These are phyloP conservation scores for Uronychia setigera DNA, from an alignment of 73 alveolate genomes.

Conservation along the genomic window DNA sequence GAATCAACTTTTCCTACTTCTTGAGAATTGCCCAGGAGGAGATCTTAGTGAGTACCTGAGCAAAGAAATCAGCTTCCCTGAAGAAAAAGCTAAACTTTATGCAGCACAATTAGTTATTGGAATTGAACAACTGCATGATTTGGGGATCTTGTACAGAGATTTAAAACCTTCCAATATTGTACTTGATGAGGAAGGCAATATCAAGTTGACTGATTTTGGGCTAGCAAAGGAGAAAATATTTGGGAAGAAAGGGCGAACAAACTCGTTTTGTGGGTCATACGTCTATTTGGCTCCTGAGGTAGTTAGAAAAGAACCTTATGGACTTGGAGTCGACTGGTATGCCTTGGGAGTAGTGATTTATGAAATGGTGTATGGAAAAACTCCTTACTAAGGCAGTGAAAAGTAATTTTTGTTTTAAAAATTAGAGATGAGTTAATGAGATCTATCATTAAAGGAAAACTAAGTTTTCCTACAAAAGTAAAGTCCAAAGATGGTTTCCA, in stretches of 20 bases:
- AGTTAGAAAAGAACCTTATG: conserved; percentile 62
- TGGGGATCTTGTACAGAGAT: conserved; percentile 71
- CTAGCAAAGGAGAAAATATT: conserved; percentile 58
- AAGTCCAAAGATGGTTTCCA: neutral
- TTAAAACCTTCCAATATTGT: conserved; percentile 77
- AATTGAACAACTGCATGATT: conserved; percentile 66
- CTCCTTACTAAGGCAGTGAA: conserved; percentile 71
- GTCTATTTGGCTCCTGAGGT: conserved; percentile 89
- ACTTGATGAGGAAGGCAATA: conserved; percentile 77
- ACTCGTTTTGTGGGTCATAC: conserved; percentile 80
- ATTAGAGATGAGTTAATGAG: neutral
- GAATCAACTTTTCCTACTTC: conserved; percentile 64
- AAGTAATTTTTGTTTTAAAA: conserved; percentile 23
- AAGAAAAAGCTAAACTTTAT: conserved; percentile 60
- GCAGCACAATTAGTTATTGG: conserved; percentile 66
- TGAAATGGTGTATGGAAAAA: conserved; percentile 79
- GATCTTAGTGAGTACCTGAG: conserved; percentile 67
- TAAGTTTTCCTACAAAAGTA: neutral
- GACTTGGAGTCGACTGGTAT: conserved; percentile 78
- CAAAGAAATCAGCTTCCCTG: conserved; percentile 48
- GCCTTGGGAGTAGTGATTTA: conserved; percentile 73
- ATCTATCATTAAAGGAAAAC: neutral
- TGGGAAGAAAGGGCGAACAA: conserved; percentile 8
- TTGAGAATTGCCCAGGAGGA: conserved; percentile 82
- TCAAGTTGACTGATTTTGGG: conserved; percentile 80